Base-by-base conservation (phyloP, 2,329 filamentous ascomycete species). In the Aspergillus amoenus region DNA sequence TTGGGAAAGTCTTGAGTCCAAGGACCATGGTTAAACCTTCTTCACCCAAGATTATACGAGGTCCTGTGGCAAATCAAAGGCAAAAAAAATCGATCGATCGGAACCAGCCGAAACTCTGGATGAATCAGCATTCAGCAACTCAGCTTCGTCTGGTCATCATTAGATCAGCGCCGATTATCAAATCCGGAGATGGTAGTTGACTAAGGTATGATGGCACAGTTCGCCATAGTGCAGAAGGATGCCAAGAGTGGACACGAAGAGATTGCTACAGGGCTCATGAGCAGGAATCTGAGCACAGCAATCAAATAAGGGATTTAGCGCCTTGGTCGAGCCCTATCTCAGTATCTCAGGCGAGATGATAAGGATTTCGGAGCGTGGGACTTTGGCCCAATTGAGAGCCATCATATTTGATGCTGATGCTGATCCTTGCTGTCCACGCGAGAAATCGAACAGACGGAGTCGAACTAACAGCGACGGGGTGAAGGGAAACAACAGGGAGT, bases 341-440 rank as follows among this genome's bases (percentile, higher is more conserved):
- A 6, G 44, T 47, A 32, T 32, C n/a, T 47, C 24, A 6, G 44
- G 21, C 48, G 46, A 22, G 41, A 24, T 44, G 27, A 37, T 48
- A 56, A 43, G 32, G 30, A 40, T 24, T 17, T 17, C 12, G 30
- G n/a, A 45, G 41, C 18, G 32, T 53, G 30, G 18, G 21, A 39
- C 8, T 21, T 32, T 4, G 48, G 32, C 40, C 24, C 37, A 47
- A 34, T 47, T n/a, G 34, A 37, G 6, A 37, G 12, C 12, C 34
- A 37, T 37, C 15, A 13, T 37, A 15, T 18, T 9, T 50, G 21
- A 48, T 22, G 52, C 32, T 54, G 54, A 22, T 41, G 61, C 59
- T 59, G 48, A 65, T 62, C 63, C 60, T 60, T 64, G 63, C 52
- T 55, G 51, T 54, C 61, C 61, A 64, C 61, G 61, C 63, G 61